Base-by-base conservation (phyloP, 2,329 filamentous ascomycete species). In the Cordyceps cateniannulata region DNA sequence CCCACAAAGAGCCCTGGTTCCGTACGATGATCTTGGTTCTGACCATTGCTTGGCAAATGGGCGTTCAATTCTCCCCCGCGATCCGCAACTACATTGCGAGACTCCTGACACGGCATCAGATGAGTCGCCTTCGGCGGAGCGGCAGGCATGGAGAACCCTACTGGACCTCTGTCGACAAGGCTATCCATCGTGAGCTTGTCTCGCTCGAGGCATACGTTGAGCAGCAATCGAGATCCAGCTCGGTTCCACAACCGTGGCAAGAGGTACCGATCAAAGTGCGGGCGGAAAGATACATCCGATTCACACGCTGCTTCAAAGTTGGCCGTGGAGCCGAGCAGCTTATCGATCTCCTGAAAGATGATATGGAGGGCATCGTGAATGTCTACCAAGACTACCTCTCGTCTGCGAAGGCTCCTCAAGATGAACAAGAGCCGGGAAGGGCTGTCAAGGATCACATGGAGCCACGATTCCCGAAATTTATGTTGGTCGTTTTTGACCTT, bases 401-500 rank as follows among this genome's bases (percentile, higher is more conserved):
- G 12, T 58, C 60, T 20, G 49, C 56, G 4, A 47, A 14, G 14
- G 38, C 2, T 10, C 7, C 18, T 4, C 5, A 44, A 1, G 29
- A 57, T 12, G 32, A 49, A 22, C n/a, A 24, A 27, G 27, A 5
- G 9, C 16, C 20, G 4, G 24, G 22, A 10, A 29, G 40, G 7
- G 3, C 20, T 18, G 24, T 29, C 4, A 59, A 22, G 4, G 57
- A 60, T 10, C 63, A 64, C n/a, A 54, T 61, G 8, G 64, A 66
- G 44, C 63, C 64, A 6, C 60, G 59, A 16, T n/a, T 49, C 2
- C 63, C 63, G 3, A 66, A 66, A 29, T 49, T 65, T 25, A n/a
- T 64, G 45, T 57, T 66, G 27, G 64, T 66, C 16, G 40, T 62
- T 22, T 63, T 66, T 22, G 64, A 66, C 44, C 50, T 65, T 54